Evolutionary conservation across 139 green algal genomes (phyloP), one percentile per base, ranked within the genome.

Genomic region (Chlamydomonas schloesseri): DNA sequence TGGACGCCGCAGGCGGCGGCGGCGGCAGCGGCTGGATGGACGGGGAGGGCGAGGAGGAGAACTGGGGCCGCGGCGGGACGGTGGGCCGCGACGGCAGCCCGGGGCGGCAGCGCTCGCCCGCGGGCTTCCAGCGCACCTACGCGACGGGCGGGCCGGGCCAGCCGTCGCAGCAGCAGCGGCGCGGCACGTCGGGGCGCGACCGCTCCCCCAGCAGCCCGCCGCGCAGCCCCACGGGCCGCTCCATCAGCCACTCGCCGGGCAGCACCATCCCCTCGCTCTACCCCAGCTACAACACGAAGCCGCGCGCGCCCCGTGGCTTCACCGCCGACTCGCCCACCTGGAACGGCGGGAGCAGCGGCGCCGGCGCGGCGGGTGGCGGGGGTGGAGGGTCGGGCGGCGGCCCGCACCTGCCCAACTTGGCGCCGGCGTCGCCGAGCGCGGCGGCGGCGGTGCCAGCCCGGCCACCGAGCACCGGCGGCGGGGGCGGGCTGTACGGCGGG

Each of bases 231-330:
- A 58, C n/a, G 15, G 79, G 79, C 10, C 47, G 47, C 5, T 42
- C n/a, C 67, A 76, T 85, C 23, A 85, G 79, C 67, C 79, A 85
- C 50, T 77, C 31, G 31, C 65, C 79, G 11, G 79, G 79, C 79
- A 77, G 31, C 67, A 71, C 18, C 47, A 85, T 85, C 21, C 79
- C 79, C 28, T 21, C 60, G 2, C 50, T 77, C 24, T 85, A 85
- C 67, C 79, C 79, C 29, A 31, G 42, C 8, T 85, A 70, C 50
- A 76, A 85, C 50, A 15, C 47, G 47, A 76, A 85, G 65, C 47
- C 65, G 3, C 65, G 65, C 20, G 24, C 37, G 13, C 24, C 15
- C 24, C 79, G 69, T 24, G 47, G 31, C 47, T 77, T 67, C 33
- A 55, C 79, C 21, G 15, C 23, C 13, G 47, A 85, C 3, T 47